These are phyloP conservation scores for Colletotrichum filicis DNA, from an alignment of 2,329 filamentous ascomycete genomes.

Conservation along the genomic window DNA sequence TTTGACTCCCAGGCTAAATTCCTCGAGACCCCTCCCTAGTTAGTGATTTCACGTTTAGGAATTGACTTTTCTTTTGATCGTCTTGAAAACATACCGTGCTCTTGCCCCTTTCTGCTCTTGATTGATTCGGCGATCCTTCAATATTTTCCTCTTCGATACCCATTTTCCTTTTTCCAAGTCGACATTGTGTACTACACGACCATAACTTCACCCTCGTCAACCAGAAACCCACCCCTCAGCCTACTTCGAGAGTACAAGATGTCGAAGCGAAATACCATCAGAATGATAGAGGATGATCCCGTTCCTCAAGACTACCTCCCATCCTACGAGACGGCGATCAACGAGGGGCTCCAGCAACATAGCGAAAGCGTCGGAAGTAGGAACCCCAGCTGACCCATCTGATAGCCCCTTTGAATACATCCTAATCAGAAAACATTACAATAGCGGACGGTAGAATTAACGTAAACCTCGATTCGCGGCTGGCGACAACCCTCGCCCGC, in stretches of 20 bases:
- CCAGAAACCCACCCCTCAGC: too few relatives aligned
- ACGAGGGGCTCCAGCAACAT: neutral
- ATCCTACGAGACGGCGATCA: constrained; percentile 19
- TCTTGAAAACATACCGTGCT: neutral
- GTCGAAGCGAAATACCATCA: constrained; percentile 5
- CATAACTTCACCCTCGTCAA: neutral
- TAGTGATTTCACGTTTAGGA: neutral
- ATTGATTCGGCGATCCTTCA: neutral
- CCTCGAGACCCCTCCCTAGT: neutral
- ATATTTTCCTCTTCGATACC: neutral
- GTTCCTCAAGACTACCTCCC: constrained; percentile 22
- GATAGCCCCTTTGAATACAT: neutral
- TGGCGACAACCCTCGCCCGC: constrained; percentile 25
- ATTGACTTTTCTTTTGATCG: neutral
- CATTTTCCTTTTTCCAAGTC: neutral
- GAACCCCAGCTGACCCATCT: neutral
- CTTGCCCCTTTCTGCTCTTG: too few relatives aligned
- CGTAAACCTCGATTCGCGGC: constrained; percentile 31
- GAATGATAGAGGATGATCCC: constrained; percentile 7
- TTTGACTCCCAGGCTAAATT: neutral
- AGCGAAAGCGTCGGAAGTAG: constrained; percentile 15
- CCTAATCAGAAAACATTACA: neutral
- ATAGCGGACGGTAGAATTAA: constrained; percentile 32
- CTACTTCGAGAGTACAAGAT: neutral
- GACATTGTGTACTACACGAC: neutral